phyloP scores from a whole-genome alignment of 306 rosid species.

The Quercus variabilis region DNA sequence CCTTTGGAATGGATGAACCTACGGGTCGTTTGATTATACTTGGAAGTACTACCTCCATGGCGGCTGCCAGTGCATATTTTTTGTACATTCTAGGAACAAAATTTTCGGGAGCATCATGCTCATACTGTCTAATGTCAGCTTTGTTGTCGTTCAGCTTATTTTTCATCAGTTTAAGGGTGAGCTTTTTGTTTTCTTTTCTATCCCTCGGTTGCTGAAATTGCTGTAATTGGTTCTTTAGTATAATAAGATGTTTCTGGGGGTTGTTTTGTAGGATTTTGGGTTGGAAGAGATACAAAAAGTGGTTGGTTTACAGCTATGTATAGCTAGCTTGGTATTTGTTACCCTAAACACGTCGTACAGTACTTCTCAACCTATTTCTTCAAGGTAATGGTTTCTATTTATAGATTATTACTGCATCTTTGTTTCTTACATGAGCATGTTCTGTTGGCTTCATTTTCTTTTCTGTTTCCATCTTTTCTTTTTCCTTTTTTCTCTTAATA shows the following conservation, averaged over 20 bases:
- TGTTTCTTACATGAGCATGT: background rate
- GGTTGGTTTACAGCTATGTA: conserved; percentile 50
- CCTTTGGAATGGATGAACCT: conserved; percentile 52
- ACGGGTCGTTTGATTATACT: conserved; percentile 54
- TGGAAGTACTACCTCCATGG: conserved; percentile 77
- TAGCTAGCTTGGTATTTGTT: conserved; percentile 71
- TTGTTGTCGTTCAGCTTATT: conserved; percentile 71
- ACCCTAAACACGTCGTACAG: conserved; percentile 61
- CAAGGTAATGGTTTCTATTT: conserved; percentile 42
- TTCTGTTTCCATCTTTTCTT: too few species aligned
- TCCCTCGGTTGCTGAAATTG: background rate
- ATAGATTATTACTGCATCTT: background rate
- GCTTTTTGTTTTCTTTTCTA: background rate
- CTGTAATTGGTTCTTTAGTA: background rate
- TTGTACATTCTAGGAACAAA: conserved; percentile 64
- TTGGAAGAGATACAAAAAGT: conserved; percentile 50
- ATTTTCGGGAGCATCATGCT: conserved; percentile 62
- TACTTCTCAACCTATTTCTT: conserved; percentile 41
- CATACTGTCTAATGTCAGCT: conserved; percentile 72
- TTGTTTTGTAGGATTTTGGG: conserved; percentile 57
- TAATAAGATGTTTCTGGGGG: background rate
- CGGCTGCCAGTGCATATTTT: conserved; percentile 78
- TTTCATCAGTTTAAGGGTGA: conserved; percentile 53
- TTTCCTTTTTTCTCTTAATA: background rate
- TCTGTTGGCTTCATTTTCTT: background rate